Conservation (phyloP, 2,329 filamentous ascomycete species). For the Teratosphaeria gauchensis region DNA sequence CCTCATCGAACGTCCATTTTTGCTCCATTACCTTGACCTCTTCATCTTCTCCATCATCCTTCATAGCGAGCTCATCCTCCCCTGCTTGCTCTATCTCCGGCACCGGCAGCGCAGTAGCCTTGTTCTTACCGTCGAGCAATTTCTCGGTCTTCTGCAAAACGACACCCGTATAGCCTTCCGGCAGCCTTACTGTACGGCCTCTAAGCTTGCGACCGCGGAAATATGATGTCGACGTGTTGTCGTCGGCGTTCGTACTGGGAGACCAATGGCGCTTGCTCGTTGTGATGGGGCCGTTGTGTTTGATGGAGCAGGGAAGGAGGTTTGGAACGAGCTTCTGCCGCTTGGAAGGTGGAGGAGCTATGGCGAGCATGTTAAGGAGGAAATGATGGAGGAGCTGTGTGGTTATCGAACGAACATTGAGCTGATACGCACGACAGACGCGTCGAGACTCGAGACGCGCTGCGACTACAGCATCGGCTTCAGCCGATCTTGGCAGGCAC, state of each 20-base stretch:
- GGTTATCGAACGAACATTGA: not conserved
- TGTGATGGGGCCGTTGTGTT: constrained; percentile 65
- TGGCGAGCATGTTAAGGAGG: constrained; percentile 34
- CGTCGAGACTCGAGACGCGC: not conserved
- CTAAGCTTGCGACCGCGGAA: constrained; percentile 73
- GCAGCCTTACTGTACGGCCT: constrained; percentile 57
- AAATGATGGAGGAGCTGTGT: not conserved
- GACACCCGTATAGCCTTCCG: constrained; percentile 54
- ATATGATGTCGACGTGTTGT: constrained; percentile 42
- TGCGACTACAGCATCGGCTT: not conserved
- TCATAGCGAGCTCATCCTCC: constrained; percentile 21
- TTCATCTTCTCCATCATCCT: constrained; percentile 33
- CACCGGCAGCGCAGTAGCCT: not conserved
- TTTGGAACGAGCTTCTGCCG: constrained; percentile 48
- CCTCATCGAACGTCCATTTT: constrained; percentile 59
- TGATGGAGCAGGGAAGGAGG: constrained; percentile 69
- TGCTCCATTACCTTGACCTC: constrained; percentile 51
- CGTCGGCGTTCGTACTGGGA: constrained; percentile 32
- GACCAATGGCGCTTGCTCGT: constrained; percentile 60
- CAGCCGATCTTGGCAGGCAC: not conserved
- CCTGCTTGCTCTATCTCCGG: not conserved
- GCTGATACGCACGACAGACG: not conserved
- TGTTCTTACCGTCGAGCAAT: not conserved
- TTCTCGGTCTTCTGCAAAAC: constrained; percentile 19
- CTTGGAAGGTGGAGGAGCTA: constrained; percentile 21